Evolutionary conservation across 768 basidiomycete genomes (phyloP).

Genomic region (Psilocybe cyanescens): DNA sequence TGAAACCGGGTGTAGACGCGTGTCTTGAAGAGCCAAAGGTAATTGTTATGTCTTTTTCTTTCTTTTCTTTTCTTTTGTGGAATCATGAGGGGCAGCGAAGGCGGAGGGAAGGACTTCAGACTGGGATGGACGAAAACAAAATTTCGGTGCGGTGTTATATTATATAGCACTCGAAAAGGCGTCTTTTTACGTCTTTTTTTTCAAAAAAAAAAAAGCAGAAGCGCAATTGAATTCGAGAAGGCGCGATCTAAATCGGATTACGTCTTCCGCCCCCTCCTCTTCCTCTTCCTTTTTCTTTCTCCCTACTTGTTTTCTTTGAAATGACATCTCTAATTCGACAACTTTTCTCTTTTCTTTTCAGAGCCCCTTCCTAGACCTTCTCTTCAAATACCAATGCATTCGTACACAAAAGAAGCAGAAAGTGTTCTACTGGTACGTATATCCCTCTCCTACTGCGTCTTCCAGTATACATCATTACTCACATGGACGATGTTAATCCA

Average conservation of each 20-base stretch:
- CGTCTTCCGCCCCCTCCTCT: neutral
- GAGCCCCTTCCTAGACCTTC: conserved; percentile 90
- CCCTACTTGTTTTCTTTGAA: neutral
- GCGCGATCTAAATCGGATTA: neutral
- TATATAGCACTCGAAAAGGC: neutral
- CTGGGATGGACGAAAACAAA: too few relatives aligned
- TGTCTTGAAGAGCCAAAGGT: conserved; percentile 97
- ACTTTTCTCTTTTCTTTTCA: conserved; percentile 31
- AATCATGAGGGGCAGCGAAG: neutral
- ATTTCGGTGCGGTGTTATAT: neutral
- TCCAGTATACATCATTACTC: neutral
- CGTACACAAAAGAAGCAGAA: conserved; percentile 99
- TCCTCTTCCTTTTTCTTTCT: conserved; percentile 16
- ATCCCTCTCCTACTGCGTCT: neutral
- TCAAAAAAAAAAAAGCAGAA: neutral
- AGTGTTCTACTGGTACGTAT: conserved; percentile 89
- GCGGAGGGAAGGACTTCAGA: neutral
- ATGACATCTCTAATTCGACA: neutral
- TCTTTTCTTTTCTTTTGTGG: neutral
- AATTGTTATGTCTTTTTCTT: neutral
- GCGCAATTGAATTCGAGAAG: neutral
- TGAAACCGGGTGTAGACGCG: conserved; percentile 93
- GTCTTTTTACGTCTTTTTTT: neutral
- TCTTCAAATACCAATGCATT: conserved; percentile 97
- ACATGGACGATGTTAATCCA: conserved; percentile 27